Conservation (phyloP, 805 yeast genomes). For the Starmerella scarabaei region DNA sequence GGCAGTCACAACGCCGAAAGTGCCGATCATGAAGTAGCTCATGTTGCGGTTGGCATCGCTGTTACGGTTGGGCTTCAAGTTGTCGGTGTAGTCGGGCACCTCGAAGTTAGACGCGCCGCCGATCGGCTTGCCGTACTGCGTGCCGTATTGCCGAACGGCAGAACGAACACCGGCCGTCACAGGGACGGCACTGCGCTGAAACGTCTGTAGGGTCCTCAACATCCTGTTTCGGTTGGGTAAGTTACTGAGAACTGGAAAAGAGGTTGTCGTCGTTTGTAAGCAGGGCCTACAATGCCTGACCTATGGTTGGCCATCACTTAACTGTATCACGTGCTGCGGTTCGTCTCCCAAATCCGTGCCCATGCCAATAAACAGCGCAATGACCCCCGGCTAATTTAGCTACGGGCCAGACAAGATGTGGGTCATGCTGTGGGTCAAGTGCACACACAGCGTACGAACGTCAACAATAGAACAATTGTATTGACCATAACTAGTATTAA, state of each 20-base stretch:
- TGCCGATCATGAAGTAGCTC: slow-evolving; percentile 95
- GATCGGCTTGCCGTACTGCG: slow-evolving; percentile 21
- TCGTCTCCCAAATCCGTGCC: too few species aligned
- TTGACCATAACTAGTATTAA: too few species aligned
- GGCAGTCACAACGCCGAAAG: slow-evolving; percentile 78
- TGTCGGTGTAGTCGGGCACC: slow-evolving; percentile 79
- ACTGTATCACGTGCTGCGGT: too few species aligned
- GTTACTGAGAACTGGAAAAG: background rate
- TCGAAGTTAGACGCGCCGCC: slow-evolving; percentile 50
- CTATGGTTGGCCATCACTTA: slow-evolving; percentile 14
- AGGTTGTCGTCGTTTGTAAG: slow-evolving; percentile 8
- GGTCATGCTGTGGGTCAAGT: too few species aligned
- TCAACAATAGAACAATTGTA: too few species aligned
- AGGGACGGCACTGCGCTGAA: slow-evolving; percentile 9
- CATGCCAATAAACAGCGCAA: too few species aligned
- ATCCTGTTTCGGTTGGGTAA: background rate
- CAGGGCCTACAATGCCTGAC: slow-evolving; percentile 8
- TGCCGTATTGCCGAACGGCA: slow-evolving; percentile 12
- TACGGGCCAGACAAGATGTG: too few species aligned
- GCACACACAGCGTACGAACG: too few species aligned
- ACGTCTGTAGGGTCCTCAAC: slow-evolving; percentile 16
- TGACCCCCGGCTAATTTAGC: too few species aligned
- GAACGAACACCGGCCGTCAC: slow-evolving; percentile 6
- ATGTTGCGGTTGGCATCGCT: slow-evolving; percentile 71
- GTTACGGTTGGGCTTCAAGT: slow-evolving; percentile 57